These are phyloP conservation scores for Candida ascalaphidarum DNA, from an alignment of 805 yeast species.

Conservation along the genomic window DNA sequence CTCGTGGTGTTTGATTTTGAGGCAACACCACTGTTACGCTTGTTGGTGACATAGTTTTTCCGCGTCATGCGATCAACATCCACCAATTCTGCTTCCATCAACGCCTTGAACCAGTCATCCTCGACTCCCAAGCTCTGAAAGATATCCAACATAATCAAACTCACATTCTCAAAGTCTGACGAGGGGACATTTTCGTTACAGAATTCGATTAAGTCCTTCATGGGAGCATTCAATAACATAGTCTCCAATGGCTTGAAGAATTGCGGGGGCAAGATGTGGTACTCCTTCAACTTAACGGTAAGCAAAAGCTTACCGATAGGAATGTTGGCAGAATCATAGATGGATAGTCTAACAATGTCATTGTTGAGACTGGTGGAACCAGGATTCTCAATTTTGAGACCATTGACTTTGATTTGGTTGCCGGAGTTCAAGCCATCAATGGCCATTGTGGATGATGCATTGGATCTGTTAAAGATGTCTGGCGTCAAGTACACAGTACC, in stretches of 20 bases:
- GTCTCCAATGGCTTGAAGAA: conserved; percentile 57
- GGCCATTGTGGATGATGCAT: conserved; percentile 25
- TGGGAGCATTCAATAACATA: conserved; percentile 46
- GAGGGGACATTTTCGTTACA: conserved; percentile 30
- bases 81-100: conserved; percentile 60
- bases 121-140: conserved; percentile 66
- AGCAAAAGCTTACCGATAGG: conserved; percentile 53
- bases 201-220: conserved; percentile 43
- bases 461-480: conserved; percentile 33
- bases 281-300: conserved; percentile 41
- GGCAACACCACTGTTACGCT: conserved; percentile 8
- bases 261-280: conserved; percentile 50
- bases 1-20: conserved; percentile 10
- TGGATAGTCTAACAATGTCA: conserved; percentile 38
- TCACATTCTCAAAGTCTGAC: conserved; percentile 43
- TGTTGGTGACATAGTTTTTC: conserved; percentile 29
- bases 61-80: conserved; percentile 38
- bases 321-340: conserved; percentile 30
- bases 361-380: conserved; percentile 7
- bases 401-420: conserved; percentile 14
- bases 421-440: conserved; percentile 11
- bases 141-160: conserved; percentile 59
- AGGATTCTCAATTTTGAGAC: conserved; percentile 3
- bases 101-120: conserved; percentile 61
- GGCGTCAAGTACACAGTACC: conserved; percentile 53